These are phyloP conservation scores for Lipomyces yamanashiensis DNA, from an alignment of 805 yeast species.

Conservation along the genomic window DNA sequence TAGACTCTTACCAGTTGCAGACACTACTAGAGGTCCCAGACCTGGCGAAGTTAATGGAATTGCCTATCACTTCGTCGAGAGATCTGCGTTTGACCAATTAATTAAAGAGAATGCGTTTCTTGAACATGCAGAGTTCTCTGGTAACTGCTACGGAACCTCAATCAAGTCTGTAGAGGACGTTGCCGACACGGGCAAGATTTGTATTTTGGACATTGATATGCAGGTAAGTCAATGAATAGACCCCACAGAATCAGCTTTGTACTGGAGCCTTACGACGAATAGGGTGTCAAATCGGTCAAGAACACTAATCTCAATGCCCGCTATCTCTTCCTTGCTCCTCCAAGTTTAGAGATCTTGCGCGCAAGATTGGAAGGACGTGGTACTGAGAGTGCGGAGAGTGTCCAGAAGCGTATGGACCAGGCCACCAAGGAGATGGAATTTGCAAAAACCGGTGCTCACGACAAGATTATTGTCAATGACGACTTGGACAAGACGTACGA, in stretches of 20 bases:
- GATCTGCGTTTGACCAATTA: slow-evolving; percentile 76
- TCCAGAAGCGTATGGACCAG: slow-evolving; percentile 82
- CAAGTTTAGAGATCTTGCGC: slow-evolving; percentile 78
- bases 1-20: slow-evolving; percentile 38
- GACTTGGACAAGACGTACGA: slow-evolving; percentile 85
- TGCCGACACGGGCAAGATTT: slow-evolving; percentile 58
- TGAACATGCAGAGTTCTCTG: slow-evolving; percentile 98
- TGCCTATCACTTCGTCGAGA: slow-evolving; percentile 86
- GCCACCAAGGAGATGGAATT: slow-evolving; percentile 89
- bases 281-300: slow-evolving; percentile 94
- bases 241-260: neutral
- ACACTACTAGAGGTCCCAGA: slow-evolving; percentile 91
- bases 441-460: slow-evolving; percentile 88
- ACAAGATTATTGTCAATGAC: slow-evolving; percentile 84
- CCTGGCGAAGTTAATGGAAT: slow-evolving; percentile 87
- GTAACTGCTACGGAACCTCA: slow-evolving; percentile 96
- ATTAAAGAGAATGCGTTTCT: slow-evolving; percentile 78
- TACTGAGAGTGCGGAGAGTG: slow-evolving; percentile 87
- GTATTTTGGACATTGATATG: slow-evolving; percentile 97
- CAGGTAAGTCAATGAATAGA: slow-evolving; percentile 50
- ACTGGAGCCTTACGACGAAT: neutral
- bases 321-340: slow-evolving; percentile 88
- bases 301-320: slow-evolving; percentile 80
- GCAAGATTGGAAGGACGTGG: slow-evolving; percentile 85
- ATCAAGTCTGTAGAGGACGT: slow-evolving; percentile 82